These are phyloP conservation scores for Penicillium diatomitis DNA, from an alignment of 495 filamentous ascomycete genomes.

Conservation along the genomic window DNA sequence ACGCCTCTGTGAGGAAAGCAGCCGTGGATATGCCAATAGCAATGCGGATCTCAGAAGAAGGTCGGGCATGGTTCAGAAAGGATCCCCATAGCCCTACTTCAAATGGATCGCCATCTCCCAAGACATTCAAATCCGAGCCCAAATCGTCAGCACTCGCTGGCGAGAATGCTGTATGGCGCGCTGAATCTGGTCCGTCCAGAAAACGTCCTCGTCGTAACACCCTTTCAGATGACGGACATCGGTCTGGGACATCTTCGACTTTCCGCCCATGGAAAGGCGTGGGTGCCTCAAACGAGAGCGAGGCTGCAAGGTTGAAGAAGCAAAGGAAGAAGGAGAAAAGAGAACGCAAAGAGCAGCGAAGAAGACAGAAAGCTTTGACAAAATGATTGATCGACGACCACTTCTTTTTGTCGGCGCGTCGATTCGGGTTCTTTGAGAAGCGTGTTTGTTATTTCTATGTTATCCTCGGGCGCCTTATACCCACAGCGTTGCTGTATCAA, in stretches of 20 bases:
- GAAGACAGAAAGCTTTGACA: background rate
- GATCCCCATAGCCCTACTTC: too few species aligned
- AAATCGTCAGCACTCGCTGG: background rate
- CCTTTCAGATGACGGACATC: background rate
- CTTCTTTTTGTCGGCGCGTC: too few species aligned
- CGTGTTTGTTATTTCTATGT: background rate
- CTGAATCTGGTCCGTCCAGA: background rate
- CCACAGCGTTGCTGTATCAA: background rate
- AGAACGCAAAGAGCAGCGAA: background rate
- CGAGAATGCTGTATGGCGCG: background rate
- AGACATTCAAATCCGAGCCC: too few species aligned
- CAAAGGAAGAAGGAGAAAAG: background rate
- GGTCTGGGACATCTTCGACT: background rate
- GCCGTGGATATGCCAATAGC: background rate
- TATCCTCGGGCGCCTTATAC: background rate
- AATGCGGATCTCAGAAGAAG: background rate
- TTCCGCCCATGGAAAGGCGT: background rate
- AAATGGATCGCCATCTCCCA: too few species aligned
- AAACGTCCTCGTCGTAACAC: background rate
- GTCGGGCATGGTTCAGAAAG: too few species aligned
- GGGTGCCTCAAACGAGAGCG: background rate
- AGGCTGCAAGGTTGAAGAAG: background rate
- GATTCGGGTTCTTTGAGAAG: too few species aligned
- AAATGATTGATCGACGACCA: too few species aligned
- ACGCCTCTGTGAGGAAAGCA: too few species aligned